Evolutionary conservation across 305 asterid species (phyloP), one percentile per base, ranked within the genome.

Genomic region (Solanum hybrid): DNA sequence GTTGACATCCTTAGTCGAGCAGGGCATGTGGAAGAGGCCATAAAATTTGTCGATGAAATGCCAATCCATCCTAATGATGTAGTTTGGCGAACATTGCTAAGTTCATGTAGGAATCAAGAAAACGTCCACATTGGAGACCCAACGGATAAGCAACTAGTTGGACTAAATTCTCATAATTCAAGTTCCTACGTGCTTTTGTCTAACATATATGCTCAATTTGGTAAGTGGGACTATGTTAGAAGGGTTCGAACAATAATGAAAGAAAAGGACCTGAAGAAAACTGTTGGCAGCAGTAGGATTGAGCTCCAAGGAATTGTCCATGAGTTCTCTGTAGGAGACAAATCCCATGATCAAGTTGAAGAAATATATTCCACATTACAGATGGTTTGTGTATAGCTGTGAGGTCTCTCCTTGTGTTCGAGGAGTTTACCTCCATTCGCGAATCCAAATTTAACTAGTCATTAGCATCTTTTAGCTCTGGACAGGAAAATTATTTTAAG

Each of bases 221-320:
- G 99, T 66, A 91, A 91, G 84, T 96, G 99, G 98, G 95, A 95
- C 66, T 81, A 88, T 79, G 98, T 96, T 76, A 92, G 92, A 88
- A 94, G 90, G 88, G 91, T 94, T 87, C 92, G 98, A 88, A 88
- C 88, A 22, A 88, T 90, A 93, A 95, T 96, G 98, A 94, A 94
- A 90, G 93, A 95, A 90, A 92, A 91, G 91, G 93, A 93, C 46
- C 46, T 95, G 64, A 91, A 93, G 92, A 96, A 94, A 92, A 91
- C 93, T 81, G 95, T 97, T 2, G 97, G 99, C 20, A 90, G 97
- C 92, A 96, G 98, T 92, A 93, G 95, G 95, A 93, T 96, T 87
- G 98, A 96, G 90, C 93, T 96, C 7, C 96, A 94, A 73, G 99
- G 99, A 89, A 93, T 90, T 35, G 93, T 94, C 87, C 98, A 94